Evolutionary conservation across 2,329 filamentous ascomycete genomes (phyloP).

Genomic region (Cladosporium sp.): DNA sequence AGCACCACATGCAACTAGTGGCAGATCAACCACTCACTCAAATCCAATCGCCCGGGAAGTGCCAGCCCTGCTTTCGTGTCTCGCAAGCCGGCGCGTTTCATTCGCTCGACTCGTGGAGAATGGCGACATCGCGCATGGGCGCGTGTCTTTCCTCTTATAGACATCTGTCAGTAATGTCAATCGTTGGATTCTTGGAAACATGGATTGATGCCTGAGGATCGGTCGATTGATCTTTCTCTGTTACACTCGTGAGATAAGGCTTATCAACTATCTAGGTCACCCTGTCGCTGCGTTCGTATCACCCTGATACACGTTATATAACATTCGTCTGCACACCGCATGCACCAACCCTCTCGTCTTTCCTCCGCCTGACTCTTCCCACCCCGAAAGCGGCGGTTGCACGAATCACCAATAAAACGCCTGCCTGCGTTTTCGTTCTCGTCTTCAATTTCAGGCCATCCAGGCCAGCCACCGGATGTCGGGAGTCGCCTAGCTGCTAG

Average conservation of each 20-base stretch:
- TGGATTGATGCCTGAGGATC: too few relatives aligned
- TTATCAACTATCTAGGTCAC: too few relatives aligned
- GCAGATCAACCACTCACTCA: slow-evolving; percentile 12
- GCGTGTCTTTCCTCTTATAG: too few relatives aligned
- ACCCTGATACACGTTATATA: too few relatives aligned
- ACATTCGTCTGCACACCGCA: too few relatives aligned
- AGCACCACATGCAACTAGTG: slow-evolving; percentile 10
- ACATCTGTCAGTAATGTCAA: too few relatives aligned
- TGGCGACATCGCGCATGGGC: slow-evolving; percentile 8
- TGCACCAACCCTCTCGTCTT: not conserved
- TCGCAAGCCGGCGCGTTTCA: slow-evolving; percentile 5
- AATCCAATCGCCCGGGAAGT: slow-evolving; percentile 12
- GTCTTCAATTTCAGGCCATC: not conserved
- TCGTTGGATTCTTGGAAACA: too few relatives aligned
- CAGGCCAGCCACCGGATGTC: not conserved
- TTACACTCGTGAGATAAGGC: too few relatives aligned
- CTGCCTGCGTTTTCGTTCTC: slow-evolving; percentile 4
- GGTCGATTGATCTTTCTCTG: too few relatives aligned
- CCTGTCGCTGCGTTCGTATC: too few relatives aligned
- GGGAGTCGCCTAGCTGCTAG: slow-evolving; percentile 2
- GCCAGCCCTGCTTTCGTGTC: slow-evolving; percentile 11
- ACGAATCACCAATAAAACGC: slow-evolving; percentile 12
- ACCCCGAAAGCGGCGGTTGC: not conserved
- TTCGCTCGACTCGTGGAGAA: slow-evolving; percentile 1
- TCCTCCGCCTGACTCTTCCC: not conserved